Evolutionary conservation across 2,329 filamentous ascomycete species (phyloP).

Genomic region (Verticillium zaregamsianum): DNA sequence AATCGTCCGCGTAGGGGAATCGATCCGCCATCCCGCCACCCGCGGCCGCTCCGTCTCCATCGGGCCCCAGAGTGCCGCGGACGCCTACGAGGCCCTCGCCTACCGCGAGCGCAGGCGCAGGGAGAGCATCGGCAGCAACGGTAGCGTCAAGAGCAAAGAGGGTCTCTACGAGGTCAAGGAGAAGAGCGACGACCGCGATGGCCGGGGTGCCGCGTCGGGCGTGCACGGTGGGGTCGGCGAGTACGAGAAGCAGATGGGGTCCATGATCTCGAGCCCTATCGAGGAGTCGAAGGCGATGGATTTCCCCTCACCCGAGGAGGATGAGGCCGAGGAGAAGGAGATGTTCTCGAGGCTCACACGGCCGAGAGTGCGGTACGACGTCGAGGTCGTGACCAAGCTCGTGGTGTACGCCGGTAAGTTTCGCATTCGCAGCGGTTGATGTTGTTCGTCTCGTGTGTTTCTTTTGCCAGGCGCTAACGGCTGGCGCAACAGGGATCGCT

Average conservation of each 20-base stretch:
- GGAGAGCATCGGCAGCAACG: conserved; percentile 51
- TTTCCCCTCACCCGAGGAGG: conserved; percentile 34
- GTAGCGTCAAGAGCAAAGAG: conserved; percentile 38
- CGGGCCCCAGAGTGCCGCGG: conserved; percentile 91
- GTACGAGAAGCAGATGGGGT: conserved; percentile 72
- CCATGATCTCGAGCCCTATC: conserved; percentile 13
- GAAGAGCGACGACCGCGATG: conserved; percentile 33
- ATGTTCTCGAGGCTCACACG: conserved; percentile 82
- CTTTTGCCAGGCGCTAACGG: conserved; percentile 7
- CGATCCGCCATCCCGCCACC: conserved; percentile 67
- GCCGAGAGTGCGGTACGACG: conserved; percentile 90
- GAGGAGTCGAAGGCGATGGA: conserved; percentile 29
- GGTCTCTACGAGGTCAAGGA: conserved; percentile 37
- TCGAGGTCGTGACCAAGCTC: conserved; percentile 96
- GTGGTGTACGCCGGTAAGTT: conserved; percentile 84
- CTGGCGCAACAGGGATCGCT: conserved; percentile 61
- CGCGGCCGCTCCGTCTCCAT: conserved; percentile 80
- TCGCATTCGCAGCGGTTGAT: conserved; percentile 1
- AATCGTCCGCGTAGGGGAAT: conserved; percentile 75
- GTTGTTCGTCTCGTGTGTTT: conserved; percentile 4
- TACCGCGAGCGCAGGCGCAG: conserved; percentile 68
- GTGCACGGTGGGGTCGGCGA: conserved; percentile 52
- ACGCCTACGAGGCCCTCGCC: conserved; percentile 92
- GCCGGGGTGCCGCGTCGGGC: conserved; percentile 36
- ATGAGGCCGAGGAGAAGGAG: conserved; percentile 63